phyloP scores from a whole-genome alignment of 805 yeast genomes.

The Isabelozyma heimii region DNA sequence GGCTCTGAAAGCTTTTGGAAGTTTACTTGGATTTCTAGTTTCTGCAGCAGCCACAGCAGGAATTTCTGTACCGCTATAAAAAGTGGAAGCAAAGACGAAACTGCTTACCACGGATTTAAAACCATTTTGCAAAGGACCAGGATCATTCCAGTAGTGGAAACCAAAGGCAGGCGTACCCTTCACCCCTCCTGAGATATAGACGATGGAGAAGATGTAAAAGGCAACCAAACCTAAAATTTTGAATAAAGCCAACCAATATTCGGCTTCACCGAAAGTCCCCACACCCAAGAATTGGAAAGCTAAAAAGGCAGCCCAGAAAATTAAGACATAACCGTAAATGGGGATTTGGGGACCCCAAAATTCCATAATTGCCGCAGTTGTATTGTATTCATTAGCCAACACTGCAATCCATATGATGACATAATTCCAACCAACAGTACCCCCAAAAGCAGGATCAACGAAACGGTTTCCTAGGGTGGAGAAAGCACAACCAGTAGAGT shows the following conservation, averaged over 20 bases:
- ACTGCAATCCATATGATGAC: conserved; percentile 57
- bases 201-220: conserved; percentile 50
- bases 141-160: conserved; percentile 42
- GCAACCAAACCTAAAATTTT: conserved; percentile 48
- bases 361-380: conserved; percentile 47
- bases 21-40: conserved; percentile 27
- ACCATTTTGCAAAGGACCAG: conserved; percentile 44
- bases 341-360: conserved; percentile 54
- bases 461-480: conserved; percentile 50
- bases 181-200: conserved; percentile 44
- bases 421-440: conserved; percentile 52
- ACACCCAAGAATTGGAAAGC: conserved; percentile 50
- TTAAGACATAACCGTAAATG: conserved; percentile 52
- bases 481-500: conserved; percentile 52
- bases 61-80: conserved; percentile 49
- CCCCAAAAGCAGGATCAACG: conserved; percentile 57
- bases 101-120: conserved; percentile 56
- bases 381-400: conserved; percentile 53
- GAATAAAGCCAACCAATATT: conserved; percentile 40
- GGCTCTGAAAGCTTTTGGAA: conserved; percentile 28
- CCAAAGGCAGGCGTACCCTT: conserved; percentile 37
- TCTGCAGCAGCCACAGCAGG: conserved; percentile 35
- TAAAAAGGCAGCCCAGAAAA: conserved; percentile 51
- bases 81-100: conserved; percentile 59
- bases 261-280: conserved; percentile 55